phyloP scores from a whole-genome alignment of 164 flowering plant species.

The Vitis rupestris region DNA sequence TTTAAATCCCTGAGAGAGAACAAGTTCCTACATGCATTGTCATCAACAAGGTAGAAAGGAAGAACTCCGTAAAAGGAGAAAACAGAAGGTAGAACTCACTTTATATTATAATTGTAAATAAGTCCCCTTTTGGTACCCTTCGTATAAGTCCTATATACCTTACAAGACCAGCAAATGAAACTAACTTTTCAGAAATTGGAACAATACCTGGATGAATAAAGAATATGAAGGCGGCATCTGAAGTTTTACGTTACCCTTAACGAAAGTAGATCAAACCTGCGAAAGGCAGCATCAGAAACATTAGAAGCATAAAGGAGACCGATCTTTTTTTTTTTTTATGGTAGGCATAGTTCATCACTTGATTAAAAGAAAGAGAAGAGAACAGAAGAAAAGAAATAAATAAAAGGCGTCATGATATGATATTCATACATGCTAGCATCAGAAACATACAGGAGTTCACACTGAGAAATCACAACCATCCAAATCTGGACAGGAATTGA shows the following conservation, averaged over 20 bases:
- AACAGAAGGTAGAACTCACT: no score
- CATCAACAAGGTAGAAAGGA: no score
- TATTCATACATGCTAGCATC: neutral
- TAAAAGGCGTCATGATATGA: neutral
- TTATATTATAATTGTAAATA: no score
- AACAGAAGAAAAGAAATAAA: neutral
- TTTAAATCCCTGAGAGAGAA: no score
- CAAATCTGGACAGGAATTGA: neutral
- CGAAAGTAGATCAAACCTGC: constrained; percentile 71
- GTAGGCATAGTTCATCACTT: no score
- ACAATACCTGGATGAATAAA: constrained; percentile 65
- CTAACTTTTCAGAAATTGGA: neutral
- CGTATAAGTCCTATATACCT: no score
- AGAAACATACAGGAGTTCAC: neutral
- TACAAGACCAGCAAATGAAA: neutral
- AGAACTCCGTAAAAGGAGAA: no score
- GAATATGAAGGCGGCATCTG: constrained; percentile 84
- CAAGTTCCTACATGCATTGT: no score
- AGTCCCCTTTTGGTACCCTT: no score
- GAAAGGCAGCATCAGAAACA: no score
- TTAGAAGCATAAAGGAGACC: no score
- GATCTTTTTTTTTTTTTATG: no score
- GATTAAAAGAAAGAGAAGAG: neutral
- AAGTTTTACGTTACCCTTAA: constrained; percentile 45
- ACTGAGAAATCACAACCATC: neutral